These are phyloP conservation scores for Colletotrichum limetticola DNA, from an alignment of 2,329 filamentous ascomycete genomes.

Conservation along the genomic window DNA sequence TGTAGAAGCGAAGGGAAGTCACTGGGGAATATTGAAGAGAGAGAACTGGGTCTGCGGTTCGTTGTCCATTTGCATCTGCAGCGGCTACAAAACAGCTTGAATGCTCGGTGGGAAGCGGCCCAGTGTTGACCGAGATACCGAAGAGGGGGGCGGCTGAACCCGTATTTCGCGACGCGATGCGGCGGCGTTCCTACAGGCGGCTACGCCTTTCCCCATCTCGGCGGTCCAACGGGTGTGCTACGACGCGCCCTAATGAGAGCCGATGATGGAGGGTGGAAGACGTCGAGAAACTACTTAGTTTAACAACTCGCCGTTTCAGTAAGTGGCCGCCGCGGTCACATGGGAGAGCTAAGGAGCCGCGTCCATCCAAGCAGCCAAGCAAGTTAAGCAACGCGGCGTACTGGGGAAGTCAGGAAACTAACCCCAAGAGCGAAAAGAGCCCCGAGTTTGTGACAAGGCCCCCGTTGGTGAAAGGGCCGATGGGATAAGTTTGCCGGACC, in stretches of 20 bases:
- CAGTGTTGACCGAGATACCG: neutral
- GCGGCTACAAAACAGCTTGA: neutral
- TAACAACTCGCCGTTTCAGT: neutral
- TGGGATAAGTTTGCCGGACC: neutral
- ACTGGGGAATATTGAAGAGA: neutral
- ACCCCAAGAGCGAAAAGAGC: neutral
- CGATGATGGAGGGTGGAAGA: neutral
- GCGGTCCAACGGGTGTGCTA: neutral
- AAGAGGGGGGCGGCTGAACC: neutral
- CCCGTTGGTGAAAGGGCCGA: neutral
- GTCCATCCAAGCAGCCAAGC: neutral
- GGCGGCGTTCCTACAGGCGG: neutral
- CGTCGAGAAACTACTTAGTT: neutral
- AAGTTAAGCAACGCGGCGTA: neutral
- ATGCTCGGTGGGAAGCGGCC: neutral
- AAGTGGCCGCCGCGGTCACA: neutral
- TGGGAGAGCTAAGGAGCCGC: neutral
- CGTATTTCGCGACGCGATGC: neutral
- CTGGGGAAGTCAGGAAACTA: neutral
- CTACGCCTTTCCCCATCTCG: neutral
- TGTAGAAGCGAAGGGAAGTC: neutral
- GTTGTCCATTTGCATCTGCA: neutral
- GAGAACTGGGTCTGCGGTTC: too few relatives aligned
- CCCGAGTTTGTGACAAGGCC: neutral
- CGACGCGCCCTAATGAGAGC: neutral